Base-by-base conservation (phyloP, 495 filamentous ascomycete species). In the Lasiosphaeriaceae sp. region DNA sequence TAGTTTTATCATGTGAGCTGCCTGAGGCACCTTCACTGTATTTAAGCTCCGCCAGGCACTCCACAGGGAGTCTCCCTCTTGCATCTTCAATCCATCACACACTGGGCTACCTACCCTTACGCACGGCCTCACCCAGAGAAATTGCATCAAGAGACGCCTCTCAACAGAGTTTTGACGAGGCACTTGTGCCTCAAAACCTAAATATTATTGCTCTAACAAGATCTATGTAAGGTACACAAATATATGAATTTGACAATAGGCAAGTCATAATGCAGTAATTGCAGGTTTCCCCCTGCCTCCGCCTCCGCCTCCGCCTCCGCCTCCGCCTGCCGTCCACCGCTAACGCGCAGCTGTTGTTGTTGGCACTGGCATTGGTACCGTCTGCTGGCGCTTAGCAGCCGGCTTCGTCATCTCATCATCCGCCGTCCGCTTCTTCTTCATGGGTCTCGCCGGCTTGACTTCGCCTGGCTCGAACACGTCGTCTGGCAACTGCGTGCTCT, bases 401-500 rank as follows among this genome's bases (percentile, higher is more conserved):
- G 47, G 43, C 31, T 55, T 60, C 23, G 41, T 16, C 23, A 44
- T 55, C 1, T 62, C 58, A 46, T 65, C 66, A 31, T 54, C 49
- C 19, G 62, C 62, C 31, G 51, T 46, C 43, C 64, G 72, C 71
- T 71, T 62, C 63, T 66, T 72, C 75, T 86, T 91, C 66, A 65
- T 56, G 20, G 86, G 80, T 52, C 80, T 84, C 6, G 69, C 62
- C 14, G 90, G 89, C 59, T 83, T 87, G 22, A 72, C 74, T 71
- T 98, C 94, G 57, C 91, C 92, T 4, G 84, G 73, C 56, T 85
- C 80, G 69, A 98, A 98, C 1, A 97, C 85, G 69, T 98, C 91
- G 51, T 86, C 84, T 19, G 94, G 95, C 19, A 98, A 78, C 66
- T 90, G 88, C 64, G 86, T 90, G 68, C 86, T 95, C 70, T 87